Percentiles rank a stretch among this genome's conserved stretches.
phyloP scores from a whole-genome alignment of 305 asterid genomes.

The Fraxinus xanthoxyloides region DNA sequence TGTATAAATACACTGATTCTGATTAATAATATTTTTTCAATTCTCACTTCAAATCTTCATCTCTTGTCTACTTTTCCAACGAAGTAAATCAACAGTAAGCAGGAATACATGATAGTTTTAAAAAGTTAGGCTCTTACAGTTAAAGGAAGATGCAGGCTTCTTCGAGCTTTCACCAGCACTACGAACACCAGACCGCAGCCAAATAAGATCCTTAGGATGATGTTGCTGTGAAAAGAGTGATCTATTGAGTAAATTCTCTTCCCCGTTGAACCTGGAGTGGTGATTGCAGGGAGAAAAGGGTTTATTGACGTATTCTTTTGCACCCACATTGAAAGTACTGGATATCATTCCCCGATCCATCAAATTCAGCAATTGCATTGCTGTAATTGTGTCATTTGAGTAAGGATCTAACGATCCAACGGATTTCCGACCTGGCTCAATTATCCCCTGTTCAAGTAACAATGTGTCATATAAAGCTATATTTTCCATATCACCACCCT shows the following conservation, averaged over 20 bases:
- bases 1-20: not conserved
- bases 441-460: slow-evolving; percentile 28
- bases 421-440: slow-evolving; percentile 24
- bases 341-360: slow-evolving; percentile 58
- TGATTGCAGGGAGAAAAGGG: slow-evolving; percentile 44
- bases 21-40: not conserved
- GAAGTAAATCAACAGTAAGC: not conserved
- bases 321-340: slow-evolving; percentile 33
- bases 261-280: slow-evolving; percentile 36
- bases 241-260: slow-evolving; percentile 30
- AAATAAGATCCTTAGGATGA: slow-evolving; percentile 29
- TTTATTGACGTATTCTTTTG: slow-evolving; percentile 34
- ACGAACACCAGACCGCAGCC: slow-evolving; percentile 19
- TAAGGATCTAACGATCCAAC: slow-evolving; percentile 44
- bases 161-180: slow-evolving; percentile 34
- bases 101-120: not conserved
- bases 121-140: not conserved
- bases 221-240: slow-evolving; percentile 27
- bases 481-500: slow-evolving; percentile 4
- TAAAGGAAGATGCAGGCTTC: slow-evolving; percentile 24
- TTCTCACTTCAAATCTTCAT: not conserved
- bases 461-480: slow-evolving; percentile 20
- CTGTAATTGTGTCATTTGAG: slow-evolving; percentile 67
- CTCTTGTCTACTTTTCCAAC: not conserved
- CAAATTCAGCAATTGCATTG: slow-evolving; percentile 74